These are phyloP conservation scores for Colletotrichum acutatum DNA, from an alignment of 2,329 filamentous ascomycete species.

Conservation along the genomic window DNA sequence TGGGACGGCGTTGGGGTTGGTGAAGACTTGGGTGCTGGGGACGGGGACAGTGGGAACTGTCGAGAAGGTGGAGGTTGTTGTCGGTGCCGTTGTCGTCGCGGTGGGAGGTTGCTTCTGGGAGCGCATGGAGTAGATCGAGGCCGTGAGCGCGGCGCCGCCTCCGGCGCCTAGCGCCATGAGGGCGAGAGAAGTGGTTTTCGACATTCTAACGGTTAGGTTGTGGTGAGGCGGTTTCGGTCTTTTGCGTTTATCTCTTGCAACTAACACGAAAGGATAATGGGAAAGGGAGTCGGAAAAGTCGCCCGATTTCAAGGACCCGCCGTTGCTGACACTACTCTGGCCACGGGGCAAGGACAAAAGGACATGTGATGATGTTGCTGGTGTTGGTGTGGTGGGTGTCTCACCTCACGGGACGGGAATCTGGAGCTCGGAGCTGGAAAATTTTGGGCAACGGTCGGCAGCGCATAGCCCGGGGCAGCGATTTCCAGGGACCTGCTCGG, in stretches of 20 bases:
- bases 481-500: slow-evolving; percentile 19
- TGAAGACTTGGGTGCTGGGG: slow-evolving; percentile 69
- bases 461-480: slow-evolving; percentile 14
- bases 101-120: slow-evolving; percentile 49
- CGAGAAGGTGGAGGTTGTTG: slow-evolving; percentile 40
- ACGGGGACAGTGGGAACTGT: slow-evolving; percentile 51
- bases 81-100: slow-evolving; percentile 40
- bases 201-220: slow-evolving; percentile 65
- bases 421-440: slow-evolving; percentile 29
- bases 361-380: slow-evolving; percentile 26
- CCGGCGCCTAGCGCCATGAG: slow-evolving; percentile 81
- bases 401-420: slow-evolving; percentile 27
- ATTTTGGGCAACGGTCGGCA: slow-evolving; percentile 13
- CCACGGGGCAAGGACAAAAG: slow-evolving; percentile 24
- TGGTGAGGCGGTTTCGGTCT: background rate
- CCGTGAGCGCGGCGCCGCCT: slow-evolving; percentile 79
- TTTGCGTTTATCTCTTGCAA: background rate
- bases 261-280: background rate
- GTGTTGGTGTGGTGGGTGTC: slow-evolving; percentile 32
- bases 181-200: slow-evolving; percentile 77
- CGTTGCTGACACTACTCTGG: slow-evolving; percentile 18
- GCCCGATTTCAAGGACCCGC: slow-evolving; percentile 13
- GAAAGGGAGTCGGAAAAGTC: background rate
- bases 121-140: slow-evolving; percentile 72
- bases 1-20: slow-evolving; percentile 38